phyloP scores from a whole-genome alignment of 768 basidiomycete species.

The Lepiota brunneoincarnata region DNA sequence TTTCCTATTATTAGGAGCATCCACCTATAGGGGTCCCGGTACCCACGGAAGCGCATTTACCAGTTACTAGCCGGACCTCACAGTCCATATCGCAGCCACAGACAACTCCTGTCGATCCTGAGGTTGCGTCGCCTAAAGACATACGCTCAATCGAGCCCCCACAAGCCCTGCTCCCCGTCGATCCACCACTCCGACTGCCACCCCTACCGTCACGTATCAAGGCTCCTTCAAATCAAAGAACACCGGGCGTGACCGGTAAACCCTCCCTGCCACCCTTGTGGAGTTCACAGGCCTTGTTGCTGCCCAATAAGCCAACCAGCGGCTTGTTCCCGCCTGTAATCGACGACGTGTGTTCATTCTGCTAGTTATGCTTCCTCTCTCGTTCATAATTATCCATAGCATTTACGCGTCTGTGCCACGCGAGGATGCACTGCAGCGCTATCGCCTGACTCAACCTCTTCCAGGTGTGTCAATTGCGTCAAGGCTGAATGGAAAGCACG shows the following conservation, averaged over 20 bases:
- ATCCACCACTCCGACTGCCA: neutral
- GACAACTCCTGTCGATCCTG: no score
- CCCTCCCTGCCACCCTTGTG: neutral
- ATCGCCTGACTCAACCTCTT: slow-evolving; percentile 6
- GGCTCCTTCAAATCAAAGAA: neutral
- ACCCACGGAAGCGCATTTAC: no score
- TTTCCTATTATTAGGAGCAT: no score
- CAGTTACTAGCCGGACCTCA: no score
- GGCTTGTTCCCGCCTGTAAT: neutral
- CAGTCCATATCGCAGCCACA: no score
- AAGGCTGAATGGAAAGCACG: neutral
- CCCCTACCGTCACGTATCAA: neutral
- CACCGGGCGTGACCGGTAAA: no score
- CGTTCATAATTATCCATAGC: neutral
- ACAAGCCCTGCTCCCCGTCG: no score
- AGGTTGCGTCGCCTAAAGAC: no score
- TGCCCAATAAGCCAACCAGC: neutral
- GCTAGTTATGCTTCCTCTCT: neutral
- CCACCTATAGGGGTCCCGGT: no score
- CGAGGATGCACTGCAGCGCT: neutral
- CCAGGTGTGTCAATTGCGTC: slow-evolving; percentile 2
- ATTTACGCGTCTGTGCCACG: neutral
- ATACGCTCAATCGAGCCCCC: no score
- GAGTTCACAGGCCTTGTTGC: neutral
- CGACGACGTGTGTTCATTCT: neutral